A percentile compares a stretch with the other conserved stretches of the same genome.
phyloP scores from a whole-genome alignment of 192 early-diverging fungal species.

The Lobosporangium transversale region DNA sequence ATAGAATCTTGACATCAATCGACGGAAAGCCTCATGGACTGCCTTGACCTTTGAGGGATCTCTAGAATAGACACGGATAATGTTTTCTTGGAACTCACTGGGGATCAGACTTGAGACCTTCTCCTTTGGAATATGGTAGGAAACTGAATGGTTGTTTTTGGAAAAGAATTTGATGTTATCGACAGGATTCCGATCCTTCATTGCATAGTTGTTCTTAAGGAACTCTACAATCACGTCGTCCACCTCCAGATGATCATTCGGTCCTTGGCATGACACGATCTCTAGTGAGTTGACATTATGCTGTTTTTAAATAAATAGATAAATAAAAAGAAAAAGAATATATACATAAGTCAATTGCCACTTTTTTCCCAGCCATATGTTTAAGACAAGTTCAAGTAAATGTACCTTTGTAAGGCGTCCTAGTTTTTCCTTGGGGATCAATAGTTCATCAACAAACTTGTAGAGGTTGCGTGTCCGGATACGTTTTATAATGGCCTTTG shows the following conservation, averaged over 20 bases:
- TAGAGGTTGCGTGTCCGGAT: slow-evolving; percentile 87
- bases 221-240: slow-evolving; percentile 82
- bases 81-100: slow-evolving; percentile 72
- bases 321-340: background rate
- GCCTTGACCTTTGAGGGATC: slow-evolving; percentile 61
- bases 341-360: background rate
- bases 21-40: slow-evolving; percentile 56
- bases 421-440: slow-evolving; percentile 66
- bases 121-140: slow-evolving; percentile 73
- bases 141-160: slow-evolving; percentile 62
- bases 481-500: slow-evolving; percentile 75
- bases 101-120: slow-evolving; percentile 80
- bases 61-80: slow-evolving; percentile 72
- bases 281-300: slow-evolving; percentile 63
- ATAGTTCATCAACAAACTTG: slow-evolving; percentile 83
- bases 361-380: too few relatives aligned
- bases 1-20: slow-evolving; percentile 45
- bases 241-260: slow-evolving; percentile 68
- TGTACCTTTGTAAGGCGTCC: slow-evolving; percentile 55
- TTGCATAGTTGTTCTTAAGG: slow-evolving; percentile 83
- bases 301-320: background rate
- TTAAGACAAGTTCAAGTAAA: background rate
- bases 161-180: slow-evolving; percentile 84
- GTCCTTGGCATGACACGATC: slow-evolving; percentile 68
- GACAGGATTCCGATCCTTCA: slow-evolving; percentile 87